Evolutionary conservation across 1,139 yeast species (phyloP).

Genomic region (Arxiozyma slooffiae): DNA sequence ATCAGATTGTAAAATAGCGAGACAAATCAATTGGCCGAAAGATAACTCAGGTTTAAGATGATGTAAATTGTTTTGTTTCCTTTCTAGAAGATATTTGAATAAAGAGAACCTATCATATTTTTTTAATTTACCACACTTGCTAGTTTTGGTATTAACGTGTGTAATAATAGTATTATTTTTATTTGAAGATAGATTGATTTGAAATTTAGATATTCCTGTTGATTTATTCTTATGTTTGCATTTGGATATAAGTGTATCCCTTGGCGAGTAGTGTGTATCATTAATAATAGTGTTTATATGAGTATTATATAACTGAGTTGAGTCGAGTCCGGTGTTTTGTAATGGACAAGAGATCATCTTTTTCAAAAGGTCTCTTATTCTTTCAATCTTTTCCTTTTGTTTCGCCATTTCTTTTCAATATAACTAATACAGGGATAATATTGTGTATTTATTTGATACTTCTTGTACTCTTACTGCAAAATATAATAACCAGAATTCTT

Average conservation of each 20-base stretch:
- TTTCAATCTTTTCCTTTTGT: background rate
- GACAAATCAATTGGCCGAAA: constrained; percentile 85
- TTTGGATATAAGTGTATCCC: background rate
- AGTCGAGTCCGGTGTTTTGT: background rate
- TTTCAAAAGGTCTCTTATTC: constrained; percentile 1
- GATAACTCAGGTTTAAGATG: constrained; percentile 75
- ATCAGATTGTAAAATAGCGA: constrained; percentile 78
- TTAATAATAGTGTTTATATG: background rate
- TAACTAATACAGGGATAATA: background rate
- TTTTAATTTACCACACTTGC: background rate
- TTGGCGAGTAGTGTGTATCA: background rate
- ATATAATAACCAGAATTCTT: background rate
- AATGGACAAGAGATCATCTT: constrained; percentile 2
- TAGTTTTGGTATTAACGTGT: background rate
- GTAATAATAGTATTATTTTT: background rate
- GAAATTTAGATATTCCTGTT: background rate
- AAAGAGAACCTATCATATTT: background rate
- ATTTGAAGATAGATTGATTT: background rate
- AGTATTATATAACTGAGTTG: background rate
- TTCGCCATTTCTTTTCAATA: background rate
- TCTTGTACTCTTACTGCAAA: no score
- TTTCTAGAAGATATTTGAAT: constrained; percentile 3
- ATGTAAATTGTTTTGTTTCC: constrained; percentile 22
- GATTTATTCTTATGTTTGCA: background rate
- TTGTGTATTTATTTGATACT: background rate